phyloP scores from a whole-genome alignment of 495 filamentous ascomycete genomes.

The Neurospora pannonica region DNA sequence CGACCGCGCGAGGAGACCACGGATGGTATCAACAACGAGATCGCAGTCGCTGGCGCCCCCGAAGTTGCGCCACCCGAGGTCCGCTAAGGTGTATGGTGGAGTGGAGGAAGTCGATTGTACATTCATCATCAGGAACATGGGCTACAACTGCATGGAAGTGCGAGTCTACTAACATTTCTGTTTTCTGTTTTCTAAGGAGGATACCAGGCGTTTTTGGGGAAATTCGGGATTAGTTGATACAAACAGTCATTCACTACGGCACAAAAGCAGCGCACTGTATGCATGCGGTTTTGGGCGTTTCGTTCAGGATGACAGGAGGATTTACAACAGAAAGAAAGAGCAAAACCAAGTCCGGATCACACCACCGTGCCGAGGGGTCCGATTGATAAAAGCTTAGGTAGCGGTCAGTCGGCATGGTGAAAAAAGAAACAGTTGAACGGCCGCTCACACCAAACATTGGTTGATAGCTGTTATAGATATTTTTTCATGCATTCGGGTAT shows the following conservation, averaged over 20 bases:
- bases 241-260: background rate
- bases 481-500: background rate
- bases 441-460: background rate
- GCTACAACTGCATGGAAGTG: background rate
- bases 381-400: background rate
- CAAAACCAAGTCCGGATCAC: background rate
- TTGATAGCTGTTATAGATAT: background rate
- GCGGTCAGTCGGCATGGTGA: background rate
- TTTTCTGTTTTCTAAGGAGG: background rate
- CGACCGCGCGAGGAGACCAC: conserved; percentile 35
- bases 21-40: conserved; percentile 41
- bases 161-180: background rate
- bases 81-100: conserved; percentile 6
- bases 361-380: background rate
- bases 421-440: background rate
- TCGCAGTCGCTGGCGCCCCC: conserved; percentile 35
- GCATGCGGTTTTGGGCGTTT: background rate
- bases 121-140: background rate
- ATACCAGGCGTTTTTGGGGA: background rate
- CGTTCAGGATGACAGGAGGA: background rate
- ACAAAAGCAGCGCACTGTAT: background rate
- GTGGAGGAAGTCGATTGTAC: background rate
- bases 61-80: conserved; percentile 23
- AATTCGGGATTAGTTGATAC: background rate
- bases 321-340: background rate